phyloP scores from a whole-genome alignment of 495 filamentous ascomycete genomes.

The Recurvomyces mirabilis region DNA sequence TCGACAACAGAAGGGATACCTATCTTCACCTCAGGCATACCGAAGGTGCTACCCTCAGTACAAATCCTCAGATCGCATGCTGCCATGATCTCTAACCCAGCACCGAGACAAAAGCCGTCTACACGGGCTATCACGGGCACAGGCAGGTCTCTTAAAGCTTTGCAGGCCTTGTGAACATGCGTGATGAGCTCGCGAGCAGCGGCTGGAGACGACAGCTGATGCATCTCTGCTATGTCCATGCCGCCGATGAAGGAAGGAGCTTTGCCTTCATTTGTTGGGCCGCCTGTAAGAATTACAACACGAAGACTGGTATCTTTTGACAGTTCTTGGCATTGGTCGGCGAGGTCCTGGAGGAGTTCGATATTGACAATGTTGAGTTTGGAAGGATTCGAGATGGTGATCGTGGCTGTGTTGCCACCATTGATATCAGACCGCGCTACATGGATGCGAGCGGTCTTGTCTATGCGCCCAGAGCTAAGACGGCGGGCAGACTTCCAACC shows the following conservation, averaged over 20 bases:
- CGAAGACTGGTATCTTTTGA: conserved; percentile 9
- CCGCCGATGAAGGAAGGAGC: conserved; percentile 18
- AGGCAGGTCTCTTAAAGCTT: conserved; percentile 18
- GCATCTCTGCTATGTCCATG: conserved; percentile 17
- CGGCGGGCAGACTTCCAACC: no score
- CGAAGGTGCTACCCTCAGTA: conserved; percentile 14
- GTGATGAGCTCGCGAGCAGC: conserved; percentile 17
- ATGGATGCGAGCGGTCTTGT: no score
- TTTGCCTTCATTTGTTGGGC: conserved; percentile 1
- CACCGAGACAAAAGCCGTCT: conserved; percentile 19
- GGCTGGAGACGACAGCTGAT: conserved; percentile 5
- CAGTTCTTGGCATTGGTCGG: background rate
- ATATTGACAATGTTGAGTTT: conserved; percentile 19
- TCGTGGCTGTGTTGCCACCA: conserved; percentile 10
- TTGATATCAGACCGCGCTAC: no score
- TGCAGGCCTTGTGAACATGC: conserved; percentile 12
- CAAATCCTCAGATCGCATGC: conserved; percentile 20
- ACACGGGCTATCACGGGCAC: conserved; percentile 20
- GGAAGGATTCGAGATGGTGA: conserved; percentile 16
- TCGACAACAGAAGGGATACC: conserved; percentile 22
- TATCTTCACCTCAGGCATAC: conserved; percentile 22
- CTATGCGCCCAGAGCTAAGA: no score
- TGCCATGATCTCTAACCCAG: conserved; percentile 20
- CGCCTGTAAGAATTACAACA: conserved; percentile 16
- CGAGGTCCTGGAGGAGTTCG: conserved; percentile 8